Percentiles rank a stretch among this genome's conserved stretches.
Evolutionary conservation across 108 stramenopile species (phyloP).

Genomic region (Aurantiochytrium sp.): DNA sequence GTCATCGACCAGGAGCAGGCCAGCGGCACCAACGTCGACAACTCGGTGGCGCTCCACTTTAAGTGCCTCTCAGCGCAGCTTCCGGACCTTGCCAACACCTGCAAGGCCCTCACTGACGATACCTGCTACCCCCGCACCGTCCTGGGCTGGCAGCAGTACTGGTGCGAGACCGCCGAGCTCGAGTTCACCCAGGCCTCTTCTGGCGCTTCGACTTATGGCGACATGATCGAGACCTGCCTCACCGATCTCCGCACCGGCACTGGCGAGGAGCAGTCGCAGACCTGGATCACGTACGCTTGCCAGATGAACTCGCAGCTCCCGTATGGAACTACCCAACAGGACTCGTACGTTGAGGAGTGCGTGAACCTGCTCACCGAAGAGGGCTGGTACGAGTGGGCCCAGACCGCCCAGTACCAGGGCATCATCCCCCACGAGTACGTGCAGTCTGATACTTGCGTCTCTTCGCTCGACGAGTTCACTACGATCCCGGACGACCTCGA

Average conservation of each 20-base stretch:
- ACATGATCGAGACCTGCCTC: neutral
- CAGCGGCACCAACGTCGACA: neutral
- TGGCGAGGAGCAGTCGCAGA: neutral
- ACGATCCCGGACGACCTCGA: neutral
- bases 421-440: neutral
- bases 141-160: neutral
- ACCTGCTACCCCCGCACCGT: neutral
- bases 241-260: neutral
- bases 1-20: neutral
- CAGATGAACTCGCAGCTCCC: neutral
- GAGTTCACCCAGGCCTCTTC: neutral
- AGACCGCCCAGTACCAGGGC: neutral
- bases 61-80: neutral
- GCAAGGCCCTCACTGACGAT: neutral
- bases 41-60: neutral
- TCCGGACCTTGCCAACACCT: neutral
- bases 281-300: neutral
- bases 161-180: slow-evolving; percentile 4
- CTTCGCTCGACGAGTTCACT: neutral
- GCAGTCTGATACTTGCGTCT: neutral
- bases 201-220: neutral
- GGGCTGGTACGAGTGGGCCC: neutral
- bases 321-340: neutral
- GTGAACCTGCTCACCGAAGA: neutral
- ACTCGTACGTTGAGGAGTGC: neutral